These are phyloP conservation scores for Dissophora ornata DNA, from an alignment of 192 early-diverging fungal species.

Conservation along the genomic window DNA sequence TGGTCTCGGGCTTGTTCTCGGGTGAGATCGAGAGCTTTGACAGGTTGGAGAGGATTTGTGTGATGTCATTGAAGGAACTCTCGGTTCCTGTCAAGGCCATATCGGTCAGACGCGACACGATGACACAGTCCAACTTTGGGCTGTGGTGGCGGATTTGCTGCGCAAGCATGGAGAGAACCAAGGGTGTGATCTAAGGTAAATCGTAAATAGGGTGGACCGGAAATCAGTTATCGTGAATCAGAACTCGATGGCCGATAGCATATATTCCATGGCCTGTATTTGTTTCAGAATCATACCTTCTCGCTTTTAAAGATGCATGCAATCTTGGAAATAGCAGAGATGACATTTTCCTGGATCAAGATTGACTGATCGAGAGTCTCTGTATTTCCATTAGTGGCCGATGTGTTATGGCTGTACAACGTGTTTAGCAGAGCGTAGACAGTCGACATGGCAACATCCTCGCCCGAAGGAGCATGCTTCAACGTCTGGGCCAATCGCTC, in stretches of 20 bases:
- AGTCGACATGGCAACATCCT: constrained; percentile 46
- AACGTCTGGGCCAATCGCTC: constrained; percentile 62
- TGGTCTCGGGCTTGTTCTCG: constrained; percentile 57
- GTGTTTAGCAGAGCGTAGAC: constrained; percentile 32
- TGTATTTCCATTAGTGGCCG: constrained; percentile 10
- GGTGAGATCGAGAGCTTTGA: constrained; percentile 56
- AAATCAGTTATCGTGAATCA: no score
- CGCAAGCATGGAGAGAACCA: constrained; percentile 72
- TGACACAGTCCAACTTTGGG: constrained; percentile 59
- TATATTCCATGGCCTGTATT: no score
- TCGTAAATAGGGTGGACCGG: background rate
- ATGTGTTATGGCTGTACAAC: constrained; percentile 34
- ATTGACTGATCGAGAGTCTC: constrained; percentile 15
- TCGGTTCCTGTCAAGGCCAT: constrained; percentile 69
- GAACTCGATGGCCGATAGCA: no score
- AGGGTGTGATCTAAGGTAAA: constrained; percentile 62
- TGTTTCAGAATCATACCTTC: no score
- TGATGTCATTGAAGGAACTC: constrained; percentile 70
- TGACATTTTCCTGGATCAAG: constrained; percentile 61
- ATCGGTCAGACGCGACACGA: constrained; percentile 67
- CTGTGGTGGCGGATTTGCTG: constrained; percentile 68
- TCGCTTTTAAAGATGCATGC: constrained; percentile 65
- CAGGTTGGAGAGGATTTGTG: constrained; percentile 60
- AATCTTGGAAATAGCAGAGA: constrained; percentile 66
- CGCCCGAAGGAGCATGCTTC: constrained; percentile 51